Conservation (phyloP, 140 eudicot species). For the Oenanthe javanica region DNA sequence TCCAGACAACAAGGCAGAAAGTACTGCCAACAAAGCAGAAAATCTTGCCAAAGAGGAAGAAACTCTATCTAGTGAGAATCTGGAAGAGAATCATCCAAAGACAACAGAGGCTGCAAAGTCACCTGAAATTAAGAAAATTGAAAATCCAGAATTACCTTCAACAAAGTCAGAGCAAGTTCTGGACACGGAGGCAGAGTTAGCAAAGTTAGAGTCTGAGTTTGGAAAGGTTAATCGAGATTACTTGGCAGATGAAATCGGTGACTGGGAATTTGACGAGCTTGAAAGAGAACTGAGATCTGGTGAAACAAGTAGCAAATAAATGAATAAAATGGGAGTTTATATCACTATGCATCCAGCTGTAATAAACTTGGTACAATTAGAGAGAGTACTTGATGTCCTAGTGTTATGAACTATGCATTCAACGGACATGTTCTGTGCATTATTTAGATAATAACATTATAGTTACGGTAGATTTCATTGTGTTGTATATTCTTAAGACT, state of each 20-base stretch:
- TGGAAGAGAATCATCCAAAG: conserved; percentile 26
- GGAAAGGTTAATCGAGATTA: conserved; percentile 68
- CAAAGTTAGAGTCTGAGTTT: conserved; percentile 78
- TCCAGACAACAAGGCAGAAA: conserved; percentile 38
- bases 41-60: conserved; percentile 22
- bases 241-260: conserved; percentile 73
- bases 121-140: conserved; percentile 19
- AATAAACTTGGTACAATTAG: not conserved
- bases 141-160: conserved; percentile 22
- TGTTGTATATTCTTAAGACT: not conserved
- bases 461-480: not conserved
- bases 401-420: not conserved
- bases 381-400: not conserved
- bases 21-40: conserved; percentile 30
- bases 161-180: conserved; percentile 44
- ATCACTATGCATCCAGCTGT: not conserved
- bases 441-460: not conserved
- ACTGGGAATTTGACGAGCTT: conserved; percentile 95
- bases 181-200: conserved; percentile 75
- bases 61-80: conserved; percentile 32
- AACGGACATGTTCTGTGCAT: not conserved
- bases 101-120: conserved; percentile 19
- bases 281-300: conserved; percentile 59
- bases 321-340: not conserved
- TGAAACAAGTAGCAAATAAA: conserved; percentile 28